A percentile compares a stretch with the other conserved stretches of the same genome.
phyloP scores from a whole-genome alignment of 1,139 yeast species.

The Hyphopichia pseudoburtonii region DNA sequence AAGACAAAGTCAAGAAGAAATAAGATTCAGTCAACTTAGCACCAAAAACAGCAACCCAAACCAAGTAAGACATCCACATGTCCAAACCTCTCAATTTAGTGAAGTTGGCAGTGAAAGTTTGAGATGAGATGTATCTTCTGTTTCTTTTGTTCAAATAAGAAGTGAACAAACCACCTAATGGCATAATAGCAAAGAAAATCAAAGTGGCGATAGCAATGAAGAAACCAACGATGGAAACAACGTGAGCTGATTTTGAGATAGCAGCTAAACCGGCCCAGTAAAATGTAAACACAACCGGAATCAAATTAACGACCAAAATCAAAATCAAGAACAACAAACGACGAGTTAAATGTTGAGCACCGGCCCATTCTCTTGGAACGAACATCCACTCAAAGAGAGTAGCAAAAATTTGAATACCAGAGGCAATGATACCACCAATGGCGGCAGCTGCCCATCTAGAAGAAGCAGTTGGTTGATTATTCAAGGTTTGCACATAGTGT shows the following conservation, averaged over 20 bases:
- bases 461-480: conserved; percentile 84
- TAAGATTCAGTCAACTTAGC: conserved; percentile 91
- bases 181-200: conserved; percentile 89
- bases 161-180: conserved; percentile 94
- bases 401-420: conserved; percentile 78
- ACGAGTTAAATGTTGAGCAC: conserved; percentile 94
- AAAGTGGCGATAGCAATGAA: conserved; percentile 84
- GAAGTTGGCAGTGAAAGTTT: conserved; percentile 93
- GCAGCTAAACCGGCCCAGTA: conserved; percentile 73
- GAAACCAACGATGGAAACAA: conserved; percentile 86
- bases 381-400: conserved; percentile 93
- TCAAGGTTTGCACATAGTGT: conserved; percentile 76
- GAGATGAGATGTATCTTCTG: conserved; percentile 89
- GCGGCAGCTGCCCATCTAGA: conserved; percentile 93
- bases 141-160: conserved; percentile 87
- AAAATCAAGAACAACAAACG: conserved; percentile 74
- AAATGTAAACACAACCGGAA: conserved; percentile 84
- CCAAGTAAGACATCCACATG: conserved; percentile 93
- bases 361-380: conserved; percentile 98
- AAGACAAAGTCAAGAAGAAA: conserved; percentile 83
- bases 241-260: conserved; percentile 72
- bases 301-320: conserved; percentile 71
- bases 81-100: conserved; percentile 80
- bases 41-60: conserved; percentile 85
- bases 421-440: conserved; percentile 88